Base-by-base conservation (phyloP, 441 rosid genomes). In the Kokia cookei region DNA sequence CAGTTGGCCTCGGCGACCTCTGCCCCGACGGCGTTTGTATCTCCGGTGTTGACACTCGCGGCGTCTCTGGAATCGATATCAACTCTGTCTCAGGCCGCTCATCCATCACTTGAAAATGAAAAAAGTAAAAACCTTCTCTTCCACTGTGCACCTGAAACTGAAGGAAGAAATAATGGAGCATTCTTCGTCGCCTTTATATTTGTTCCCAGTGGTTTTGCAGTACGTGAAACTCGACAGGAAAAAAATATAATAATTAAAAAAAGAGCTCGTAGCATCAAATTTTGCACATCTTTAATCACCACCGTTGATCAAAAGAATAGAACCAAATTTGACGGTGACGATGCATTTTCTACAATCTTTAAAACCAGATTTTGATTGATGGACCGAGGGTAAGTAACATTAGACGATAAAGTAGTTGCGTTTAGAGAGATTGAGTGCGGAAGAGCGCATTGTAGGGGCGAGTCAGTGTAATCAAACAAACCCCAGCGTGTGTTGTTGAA, bases 1-100 rank as follows among this genome's bases (percentile, higher is more conserved):
- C 90, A 78, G 82, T 68, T 10, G 93, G 92, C 62, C 96, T 86
- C 15, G 98, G 98, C 5, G 99, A 94, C 78, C 99, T 85, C 76
- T 93, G 97, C n/a, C 99, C 98, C 7, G 98, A 94, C 2, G 99
- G 98, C 2, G 99, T 95, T 7, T 77, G 89, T 73, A 89, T 91
- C 90, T 95, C 98, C 74, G 99, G 99, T 42, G 99, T 93, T 15
- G 99, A 93, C 8, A 78, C 92, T 19, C 93, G 89, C 1, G 99
- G 99, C 40, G 98, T 91, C n/a, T 97, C 99, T 75, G 99, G 99
- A 59, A 95, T 89, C 65, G 99, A 93, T 74, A 95, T 95, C 32
- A 95, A 87, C 87, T 95, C 99, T 47, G 96, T 87, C 79, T 95
- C 99, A 12, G 97, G 97, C 78, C 97, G 90, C 82, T 94, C 98